Conservation (phyloP, 2,329 filamentous ascomycete species). For the Fusarium floridanum region DNA sequence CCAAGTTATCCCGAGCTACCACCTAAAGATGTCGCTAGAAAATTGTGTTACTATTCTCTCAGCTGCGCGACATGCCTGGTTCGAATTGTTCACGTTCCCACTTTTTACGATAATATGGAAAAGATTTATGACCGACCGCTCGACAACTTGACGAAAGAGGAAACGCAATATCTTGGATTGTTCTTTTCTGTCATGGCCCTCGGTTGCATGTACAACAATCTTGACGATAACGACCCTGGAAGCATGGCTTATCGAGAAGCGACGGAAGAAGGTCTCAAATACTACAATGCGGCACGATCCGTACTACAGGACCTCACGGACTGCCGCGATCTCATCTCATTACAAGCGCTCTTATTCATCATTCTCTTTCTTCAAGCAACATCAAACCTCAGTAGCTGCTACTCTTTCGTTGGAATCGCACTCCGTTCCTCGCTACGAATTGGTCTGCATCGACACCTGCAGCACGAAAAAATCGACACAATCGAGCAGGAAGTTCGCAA, state of each 20-base stretch:
- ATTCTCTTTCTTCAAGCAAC: constrained; percentile 85
- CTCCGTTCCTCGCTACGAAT: constrained; percentile 81
- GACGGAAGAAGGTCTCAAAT: constrained; percentile 76
- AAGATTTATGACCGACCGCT: constrained; percentile 79
- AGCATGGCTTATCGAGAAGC: constrained; percentile 62
- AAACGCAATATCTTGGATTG: constrained; percentile 77
- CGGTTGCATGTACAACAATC: constrained; percentile 77
- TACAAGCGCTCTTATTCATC: constrained; percentile 84
- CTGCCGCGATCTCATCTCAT: constrained; percentile 79
- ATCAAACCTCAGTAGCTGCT: constrained; percentile 83
- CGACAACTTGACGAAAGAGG: constrained; percentile 72
- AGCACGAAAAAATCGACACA: constrained; percentile 71
- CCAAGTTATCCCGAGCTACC: constrained; percentile 77
- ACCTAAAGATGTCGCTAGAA: constrained; percentile 66
- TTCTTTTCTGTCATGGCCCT: constrained; percentile 78
- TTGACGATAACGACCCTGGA: constrained; percentile 66
- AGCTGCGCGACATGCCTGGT: constrained; percentile 70
- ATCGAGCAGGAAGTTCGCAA: constrained; percentile 74
- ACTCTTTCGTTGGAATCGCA: constrained; percentile 83
- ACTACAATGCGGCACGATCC: constrained; percentile 76
- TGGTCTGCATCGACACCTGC: constrained; percentile 80
- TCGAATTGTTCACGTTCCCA: constrained; percentile 83
- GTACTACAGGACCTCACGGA: constrained; percentile 75
- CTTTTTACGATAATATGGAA: constrained; percentile 83
- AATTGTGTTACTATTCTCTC: constrained; percentile 67